Evolutionary conservation across 148 eudicot species (phyloP).

Genomic region (Oxyria digyna): DNA sequence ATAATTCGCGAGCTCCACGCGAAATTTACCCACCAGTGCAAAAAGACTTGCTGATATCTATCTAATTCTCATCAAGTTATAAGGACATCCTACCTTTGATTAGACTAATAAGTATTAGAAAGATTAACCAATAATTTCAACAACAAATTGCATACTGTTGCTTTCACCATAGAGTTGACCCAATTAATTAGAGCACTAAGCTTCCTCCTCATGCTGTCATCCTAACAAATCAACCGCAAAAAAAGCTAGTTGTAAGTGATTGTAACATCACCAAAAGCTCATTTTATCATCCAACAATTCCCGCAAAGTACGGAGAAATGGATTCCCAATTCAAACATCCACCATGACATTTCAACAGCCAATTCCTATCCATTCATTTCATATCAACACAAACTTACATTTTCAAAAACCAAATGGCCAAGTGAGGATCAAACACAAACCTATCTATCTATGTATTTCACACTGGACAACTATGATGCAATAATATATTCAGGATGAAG

Average conservation of each 20-base stretch:
- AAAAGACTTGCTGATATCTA: no score
- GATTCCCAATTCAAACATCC: not conserved
- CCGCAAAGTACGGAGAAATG: not conserved
- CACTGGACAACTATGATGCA: conserved; percentile 7
- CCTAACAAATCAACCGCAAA: not conserved
- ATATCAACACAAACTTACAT: no score
- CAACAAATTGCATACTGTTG: not conserved
- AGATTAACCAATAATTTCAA: not conserved
- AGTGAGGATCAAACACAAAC: not conserved
- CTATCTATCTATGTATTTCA: not conserved
- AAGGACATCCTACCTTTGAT: no score
- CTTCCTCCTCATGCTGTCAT: not conserved
- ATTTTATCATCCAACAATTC: not conserved
- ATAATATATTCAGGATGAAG: not conserved
- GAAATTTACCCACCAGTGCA: no score
- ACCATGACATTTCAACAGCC: not conserved
- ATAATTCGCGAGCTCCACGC: no score
- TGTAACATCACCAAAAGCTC: not conserved
- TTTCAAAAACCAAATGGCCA: no score
- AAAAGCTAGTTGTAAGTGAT: not conserved
- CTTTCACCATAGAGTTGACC: not conserved
- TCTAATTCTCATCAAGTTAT: no score
- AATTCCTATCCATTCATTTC: not conserved
- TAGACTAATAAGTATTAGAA: no score
- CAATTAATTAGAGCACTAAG: not conserved